A percentile compares a stretch with the other conserved stretches of the same genome.
These are phyloP conservation scores for Diaporthe ilicicola DNA, from an alignment of 2,329 filamentous ascomycete genomes.

Conservation along the genomic window DNA sequence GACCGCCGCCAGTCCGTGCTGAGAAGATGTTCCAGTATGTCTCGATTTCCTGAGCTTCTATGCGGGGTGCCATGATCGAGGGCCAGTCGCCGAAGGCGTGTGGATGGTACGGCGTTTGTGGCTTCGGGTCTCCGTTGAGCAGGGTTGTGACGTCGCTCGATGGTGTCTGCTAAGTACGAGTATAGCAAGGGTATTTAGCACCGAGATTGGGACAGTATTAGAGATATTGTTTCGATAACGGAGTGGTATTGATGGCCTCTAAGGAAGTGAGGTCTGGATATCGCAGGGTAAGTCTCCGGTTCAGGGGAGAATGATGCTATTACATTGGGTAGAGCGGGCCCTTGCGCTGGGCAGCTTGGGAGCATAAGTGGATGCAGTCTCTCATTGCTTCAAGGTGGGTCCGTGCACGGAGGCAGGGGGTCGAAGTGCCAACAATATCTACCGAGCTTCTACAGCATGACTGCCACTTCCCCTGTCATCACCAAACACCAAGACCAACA, in stretches of 20 bases:
- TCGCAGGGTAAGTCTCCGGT: not conserved
- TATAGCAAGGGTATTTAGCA: not conserved
- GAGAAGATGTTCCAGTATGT: slow-evolving; percentile 74
- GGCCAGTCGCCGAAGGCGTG: not conserved
- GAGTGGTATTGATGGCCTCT: not conserved
- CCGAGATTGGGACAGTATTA: not conserved
- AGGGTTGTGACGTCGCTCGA: not conserved
- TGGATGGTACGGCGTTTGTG: not conserved
- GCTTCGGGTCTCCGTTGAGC: not conserved
- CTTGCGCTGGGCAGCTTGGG: slow-evolving; percentile 3
- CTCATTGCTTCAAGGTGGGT: slow-evolving; percentile 4
- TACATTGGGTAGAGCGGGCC: slow-evolving; percentile 19
- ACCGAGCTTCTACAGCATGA: not conserved
- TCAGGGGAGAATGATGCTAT: slow-evolving; percentile 25
- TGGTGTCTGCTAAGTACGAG: not conserved
- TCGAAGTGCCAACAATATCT: not conserved
- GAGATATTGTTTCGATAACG: not conserved
- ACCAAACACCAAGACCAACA: not conserved
- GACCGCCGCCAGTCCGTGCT: slow-evolving; percentile 65
- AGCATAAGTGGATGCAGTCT: slow-evolving; percentile 14
- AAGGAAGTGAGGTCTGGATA: not conserved
- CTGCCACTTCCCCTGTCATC: not conserved
- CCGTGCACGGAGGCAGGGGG: not conserved
- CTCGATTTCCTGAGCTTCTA: slow-evolving; percentile 69
- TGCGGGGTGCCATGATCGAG: slow-evolving; percentile 63